Percentiles rank a stretch among this genome's conserved stretches.
Evolutionary conservation across 208 protist genomes (phyloP).

Genomic region (Crithidia sp.): DNA sequence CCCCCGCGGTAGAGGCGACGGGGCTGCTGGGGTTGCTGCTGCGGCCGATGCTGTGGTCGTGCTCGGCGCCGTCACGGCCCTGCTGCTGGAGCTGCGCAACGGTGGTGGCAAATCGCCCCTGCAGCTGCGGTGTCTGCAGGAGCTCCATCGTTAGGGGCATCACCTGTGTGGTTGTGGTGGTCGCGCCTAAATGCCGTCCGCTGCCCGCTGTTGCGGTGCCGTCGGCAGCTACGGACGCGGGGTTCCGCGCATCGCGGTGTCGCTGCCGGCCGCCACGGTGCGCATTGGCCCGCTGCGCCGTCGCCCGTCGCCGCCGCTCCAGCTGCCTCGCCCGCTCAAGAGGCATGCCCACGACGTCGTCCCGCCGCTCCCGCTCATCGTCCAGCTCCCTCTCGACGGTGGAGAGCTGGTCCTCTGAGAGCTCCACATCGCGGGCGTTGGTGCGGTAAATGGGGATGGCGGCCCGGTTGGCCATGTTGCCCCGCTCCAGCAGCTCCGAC

Average conservation of each 20-base stretch:
- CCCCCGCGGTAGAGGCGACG: neutral
- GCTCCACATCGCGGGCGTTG: constrained; percentile 40
- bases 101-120: constrained; percentile 20
- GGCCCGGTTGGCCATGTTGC: constrained; percentile 41
- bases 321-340: constrained; percentile 40
- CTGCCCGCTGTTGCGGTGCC: neutral
- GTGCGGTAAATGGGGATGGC: constrained; percentile 68
- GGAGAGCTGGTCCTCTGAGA: constrained; percentile 46
- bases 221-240: neutral
- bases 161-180: neutral
- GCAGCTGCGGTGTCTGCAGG: constrained; percentile 40
- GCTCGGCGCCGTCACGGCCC: neutral
- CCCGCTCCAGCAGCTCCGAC: constrained; percentile 28
- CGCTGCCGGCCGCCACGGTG: neutral
- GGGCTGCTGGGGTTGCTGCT: constrained; percentile 10
- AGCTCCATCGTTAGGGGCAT: constrained; percentile 42
- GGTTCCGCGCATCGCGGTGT: neutral
- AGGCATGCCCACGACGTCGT: constrained; percentile 73
- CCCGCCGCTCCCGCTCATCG: constrained; percentile 35
- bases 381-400: constrained; percentile 45
- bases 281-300: neutral
- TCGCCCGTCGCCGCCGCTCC: constrained; percentile 12
- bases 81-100: neutral
- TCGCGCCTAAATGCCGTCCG: neutral
- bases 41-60: neutral